Conservation (phyloP, 768 basidiomycete species). For the Termitomyces sp. region DNA sequence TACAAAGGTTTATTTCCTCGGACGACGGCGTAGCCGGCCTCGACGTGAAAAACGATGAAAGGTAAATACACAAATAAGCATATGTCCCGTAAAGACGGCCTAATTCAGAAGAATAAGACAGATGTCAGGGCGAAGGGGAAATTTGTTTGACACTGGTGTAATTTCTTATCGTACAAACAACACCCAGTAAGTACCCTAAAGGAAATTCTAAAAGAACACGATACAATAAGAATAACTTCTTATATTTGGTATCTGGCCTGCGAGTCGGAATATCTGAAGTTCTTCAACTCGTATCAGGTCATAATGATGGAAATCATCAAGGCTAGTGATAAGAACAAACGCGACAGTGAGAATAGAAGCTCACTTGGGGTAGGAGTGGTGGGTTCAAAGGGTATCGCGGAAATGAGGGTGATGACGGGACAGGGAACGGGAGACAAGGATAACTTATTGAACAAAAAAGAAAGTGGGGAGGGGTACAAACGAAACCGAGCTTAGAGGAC, state of each 20-base stretch:
- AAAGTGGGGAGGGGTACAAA: not conserved
- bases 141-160: conserved; percentile 9
- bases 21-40: not conserved
- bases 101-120: not conserved
- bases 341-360: conserved; percentile 8
- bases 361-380: conserved; percentile 3
- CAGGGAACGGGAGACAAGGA: not conserved
- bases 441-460: conserved; percentile 5
- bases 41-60: conserved; percentile 3
- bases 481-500: not conserved
- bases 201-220: conserved; percentile 8
- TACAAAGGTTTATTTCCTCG: conserved; percentile 6
- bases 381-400: not conserved
- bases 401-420: not conserved
- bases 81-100: conserved; percentile 2
- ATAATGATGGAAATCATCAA: conserved; percentile 3
- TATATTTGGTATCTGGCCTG: conserved; percentile 10
- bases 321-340: conserved; percentile 8
- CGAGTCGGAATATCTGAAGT: conserved; percentile 11
- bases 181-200: conserved; percentile 1
- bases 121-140: conserved; percentile 5
- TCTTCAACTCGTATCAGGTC: conserved; percentile 7
- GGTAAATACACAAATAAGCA: not conserved
- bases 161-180: conserved; percentile 13
- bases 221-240: conserved; percentile 19